phyloP scores from a whole-genome alignment of 2,329 filamentous ascomycete genomes.

The Periglandula ipomoeae region DNA sequence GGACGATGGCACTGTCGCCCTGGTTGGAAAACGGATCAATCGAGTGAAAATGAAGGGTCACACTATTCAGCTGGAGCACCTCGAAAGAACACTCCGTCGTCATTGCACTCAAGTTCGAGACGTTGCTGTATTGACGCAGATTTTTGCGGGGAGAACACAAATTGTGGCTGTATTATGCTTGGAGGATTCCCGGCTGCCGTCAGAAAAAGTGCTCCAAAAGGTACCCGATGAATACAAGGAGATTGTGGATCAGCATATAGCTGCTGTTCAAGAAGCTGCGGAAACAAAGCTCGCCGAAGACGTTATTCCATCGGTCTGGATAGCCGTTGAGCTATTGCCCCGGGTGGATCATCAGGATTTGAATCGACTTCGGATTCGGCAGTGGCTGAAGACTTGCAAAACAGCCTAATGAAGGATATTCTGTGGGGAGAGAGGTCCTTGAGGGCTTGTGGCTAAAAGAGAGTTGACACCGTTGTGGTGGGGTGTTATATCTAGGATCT shows the following conservation, averaged over 20 bases:
- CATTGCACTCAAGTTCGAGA: neutral
- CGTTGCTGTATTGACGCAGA: slow-evolving; percentile 2
- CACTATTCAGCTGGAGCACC: neutral
- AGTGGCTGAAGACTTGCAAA: slow-evolving; percentile 4
- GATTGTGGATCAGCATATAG: neutral
- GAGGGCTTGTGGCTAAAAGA: too few species aligned
- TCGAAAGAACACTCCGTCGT: neutral
- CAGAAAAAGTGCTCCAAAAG: neutral
- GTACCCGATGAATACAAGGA: neutral
- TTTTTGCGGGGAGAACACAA: slow-evolving; percentile 1
- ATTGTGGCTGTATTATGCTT: slow-evolving; percentile 4
- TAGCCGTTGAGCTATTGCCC: slow-evolving; percentile 1
- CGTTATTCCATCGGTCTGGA: neutral
- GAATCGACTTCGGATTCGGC: neutral
- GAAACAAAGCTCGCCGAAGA: neutral
- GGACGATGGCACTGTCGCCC: neutral
- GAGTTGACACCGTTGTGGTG: too few species aligned
- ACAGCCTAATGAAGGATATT: too few species aligned
- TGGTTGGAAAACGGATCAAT: slow-evolving; percentile 1
- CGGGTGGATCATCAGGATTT: neutral
- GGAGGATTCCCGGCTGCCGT: neutral
- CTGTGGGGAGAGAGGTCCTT: too few species aligned
- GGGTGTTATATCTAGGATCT: too few species aligned
- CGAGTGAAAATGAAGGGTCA: slow-evolving; percentile 1
- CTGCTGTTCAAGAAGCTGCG: neutral